Conservation (phyloP, 1,139 yeast species). For the Kodamaea plutei region DNA sequence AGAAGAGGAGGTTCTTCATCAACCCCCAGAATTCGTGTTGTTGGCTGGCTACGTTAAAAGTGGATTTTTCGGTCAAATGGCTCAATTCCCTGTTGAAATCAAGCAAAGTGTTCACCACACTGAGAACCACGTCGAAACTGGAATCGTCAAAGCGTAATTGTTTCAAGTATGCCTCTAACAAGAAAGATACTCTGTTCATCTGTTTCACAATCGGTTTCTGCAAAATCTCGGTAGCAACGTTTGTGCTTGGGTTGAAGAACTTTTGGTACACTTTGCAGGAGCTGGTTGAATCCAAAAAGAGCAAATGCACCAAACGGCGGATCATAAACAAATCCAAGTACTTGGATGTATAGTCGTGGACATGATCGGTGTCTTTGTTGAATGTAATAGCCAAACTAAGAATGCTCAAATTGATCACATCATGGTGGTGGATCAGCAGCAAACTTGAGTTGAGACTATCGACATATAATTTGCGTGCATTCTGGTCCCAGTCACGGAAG, state of each 20-base stretch:
- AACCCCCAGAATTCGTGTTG: slow-evolving; percentile 30
- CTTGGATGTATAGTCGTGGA: slow-evolving; percentile 22
- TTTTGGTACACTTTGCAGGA: slow-evolving; percentile 15
- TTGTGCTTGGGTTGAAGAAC: slow-evolving; percentile 17
- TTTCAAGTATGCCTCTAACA: slow-evolving; percentile 36
- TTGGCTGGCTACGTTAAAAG: slow-evolving; percentile 16
- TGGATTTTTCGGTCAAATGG: slow-evolving; percentile 20
- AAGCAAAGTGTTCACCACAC: slow-evolving; percentile 19
- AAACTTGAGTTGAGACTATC: slow-evolving; percentile 24
- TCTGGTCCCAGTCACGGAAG: slow-evolving; percentile 31
- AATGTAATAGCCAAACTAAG: slow-evolving; percentile 32
- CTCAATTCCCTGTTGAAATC: slow-evolving; percentile 26
- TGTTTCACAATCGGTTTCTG: slow-evolving; percentile 47
- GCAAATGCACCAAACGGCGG: slow-evolving; percentile 18
- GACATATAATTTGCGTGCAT: slow-evolving; percentile 21
- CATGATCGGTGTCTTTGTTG: slow-evolving; percentile 18
- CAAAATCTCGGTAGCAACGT: slow-evolving; percentile 16
- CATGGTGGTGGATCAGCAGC: slow-evolving; percentile 19
- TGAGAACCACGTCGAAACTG: slow-evolving; percentile 20
- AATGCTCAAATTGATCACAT: slow-evolving; percentile 28
- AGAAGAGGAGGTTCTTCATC: slow-evolving; percentile 45
- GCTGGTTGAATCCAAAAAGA: slow-evolving; percentile 16
- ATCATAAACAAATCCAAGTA: slow-evolving; percentile 22
- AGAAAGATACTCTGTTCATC: slow-evolving; percentile 44
- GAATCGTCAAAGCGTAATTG: slow-evolving; percentile 16